Base-by-base conservation (phyloP, 2,329 filamentous ascomycete genomes). In the Xenosphaeropsis pyriputrescens region DNA sequence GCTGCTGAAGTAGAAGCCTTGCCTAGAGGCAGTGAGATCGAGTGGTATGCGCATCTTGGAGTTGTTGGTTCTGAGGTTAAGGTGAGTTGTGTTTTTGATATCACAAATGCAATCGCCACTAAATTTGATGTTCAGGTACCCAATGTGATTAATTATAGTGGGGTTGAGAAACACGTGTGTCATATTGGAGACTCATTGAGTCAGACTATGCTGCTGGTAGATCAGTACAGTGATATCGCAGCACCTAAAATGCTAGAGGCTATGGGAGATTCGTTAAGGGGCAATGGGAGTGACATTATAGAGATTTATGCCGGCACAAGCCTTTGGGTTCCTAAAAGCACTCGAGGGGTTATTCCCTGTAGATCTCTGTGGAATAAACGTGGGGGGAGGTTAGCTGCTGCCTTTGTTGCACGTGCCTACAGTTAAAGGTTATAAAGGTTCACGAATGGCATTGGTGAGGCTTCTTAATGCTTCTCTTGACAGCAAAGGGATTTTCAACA, bases 41-140 rank as follows among this genome's bases (percentile, higher is more conserved):
- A 98, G 61, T 98, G 89, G 88, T 79, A 84, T 47, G 78, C 68
- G 1, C 71, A 79, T 40, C 53, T 73, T 3, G 82, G 84, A 0
- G 56, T 81, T 32, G 42, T 38, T 8, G 34, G 37, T 35, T 45
- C 43, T n/a, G 18, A 29, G 34, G 32, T 53, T 2, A 40, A 39
- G 35, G 46, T 51, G 36, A 33, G 40, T 45, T 8, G 17, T 15
- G 13, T 16, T 26, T 18, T n/a, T 17, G 18, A 15, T 8, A 6
- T 22, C 14, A 14, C 7, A 18, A 14, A 19, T 35, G 11, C 15
- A 29, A 32, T 22, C 13, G 17, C 12, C 8, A 32, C 6, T 34
- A 16, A 15, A 5, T 15, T 13, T 14, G 26, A 13, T 4, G 26
- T 15, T 34, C 15, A 35, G 33, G 18, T 35, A 14, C 8, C 18